phyloP scores from a whole-genome alignment of 179 eudicot genomes.

The Heliamphora pulchella region DNA sequence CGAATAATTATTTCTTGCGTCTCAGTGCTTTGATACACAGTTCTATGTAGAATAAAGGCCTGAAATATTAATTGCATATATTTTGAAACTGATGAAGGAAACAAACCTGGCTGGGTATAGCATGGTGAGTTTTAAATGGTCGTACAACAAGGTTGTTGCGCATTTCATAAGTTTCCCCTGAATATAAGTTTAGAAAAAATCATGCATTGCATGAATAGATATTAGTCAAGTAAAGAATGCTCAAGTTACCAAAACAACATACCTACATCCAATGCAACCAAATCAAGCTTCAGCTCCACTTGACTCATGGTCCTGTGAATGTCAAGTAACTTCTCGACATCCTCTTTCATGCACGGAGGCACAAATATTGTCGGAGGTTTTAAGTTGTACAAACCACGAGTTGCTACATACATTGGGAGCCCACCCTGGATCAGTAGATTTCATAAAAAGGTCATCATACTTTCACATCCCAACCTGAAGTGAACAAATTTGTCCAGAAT shows the following conservation, averaged over 20 bases:
- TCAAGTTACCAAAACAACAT: constrained; percentile 15
- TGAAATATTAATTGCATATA: not conserved
- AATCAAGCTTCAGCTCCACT: constrained; percentile 73
- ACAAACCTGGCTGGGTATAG: constrained; percentile 85
- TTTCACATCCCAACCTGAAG: not conserved
- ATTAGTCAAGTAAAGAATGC: constrained; percentile 7
- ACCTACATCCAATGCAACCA: constrained; percentile 89
- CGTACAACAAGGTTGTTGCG: constrained; percentile 85
- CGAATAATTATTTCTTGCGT: not conserved
- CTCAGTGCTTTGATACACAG: not conserved
- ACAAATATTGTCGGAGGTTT: constrained; percentile 86
- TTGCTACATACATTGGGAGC: constrained; percentile 91
- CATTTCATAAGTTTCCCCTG: constrained; percentile 88
- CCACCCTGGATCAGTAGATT: constrained; percentile 60
- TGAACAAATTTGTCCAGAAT: not conserved
- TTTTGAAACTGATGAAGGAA: constrained; percentile 1
- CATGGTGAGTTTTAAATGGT: constrained; percentile 87
- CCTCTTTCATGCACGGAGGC: constrained; percentile 79
- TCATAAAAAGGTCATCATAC: not conserved
- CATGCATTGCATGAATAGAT: constrained; percentile 2
- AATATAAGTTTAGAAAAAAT: constrained; percentile 10
- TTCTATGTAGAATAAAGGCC: not conserved
- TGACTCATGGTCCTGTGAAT: constrained; percentile 82
- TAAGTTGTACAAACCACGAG: constrained; percentile 82
- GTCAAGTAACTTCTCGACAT: constrained; percentile 76